Base-by-base conservation (phyloP, 768 basidiomycete species). In the Fomitopsis serialis region DNA sequence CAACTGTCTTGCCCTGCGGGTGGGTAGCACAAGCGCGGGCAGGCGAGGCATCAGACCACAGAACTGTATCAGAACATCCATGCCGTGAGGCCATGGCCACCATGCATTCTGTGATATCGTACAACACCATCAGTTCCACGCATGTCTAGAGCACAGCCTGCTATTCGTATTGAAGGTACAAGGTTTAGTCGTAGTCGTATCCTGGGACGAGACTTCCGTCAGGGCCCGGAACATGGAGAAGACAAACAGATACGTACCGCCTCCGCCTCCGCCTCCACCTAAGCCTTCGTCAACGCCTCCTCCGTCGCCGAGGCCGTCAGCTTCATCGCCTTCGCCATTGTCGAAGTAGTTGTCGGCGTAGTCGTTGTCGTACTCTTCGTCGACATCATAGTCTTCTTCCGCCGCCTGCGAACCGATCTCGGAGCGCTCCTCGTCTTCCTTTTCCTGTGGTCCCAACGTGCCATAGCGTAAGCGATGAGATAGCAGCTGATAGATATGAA, bases 291-390 rank as follows among this genome's bases (percentile, higher is more conserved):
- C 88, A 13, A 68, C 78, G 3, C 78, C 87, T 10, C 77, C 85
- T 0, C 81, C 85, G 9, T 79, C 90, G 5, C 85, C 89, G 21
- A 89, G 67, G 61, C 90, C 85, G 61, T 93, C 91, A 51, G 79
- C 68, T 62, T 92, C 88, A 49, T 92, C 90, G 3, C 76, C 84
- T 68, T 92, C 90, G 17, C 90, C 90, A 50, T 91, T 92, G 66
- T 93, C 90, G 65, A 93, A 93, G 75, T 93, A 92, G 64, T 93
- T 90, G 56, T 88, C 87, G 2, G 86, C 90, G 57, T 93, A 93
- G 57, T 93, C 91, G 59, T 93, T 92, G 68, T 92, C 91, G 63
- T 92, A 91, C 61, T 92, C 90, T 66, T 95, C 92, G 29, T 92
- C 87, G 21, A 89, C 87, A 58, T 92, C 90, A 63, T 92, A 92